Conservation (phyloP, 2,329 filamentous ascomycete genomes). For the Penicillium sp. region DNA sequence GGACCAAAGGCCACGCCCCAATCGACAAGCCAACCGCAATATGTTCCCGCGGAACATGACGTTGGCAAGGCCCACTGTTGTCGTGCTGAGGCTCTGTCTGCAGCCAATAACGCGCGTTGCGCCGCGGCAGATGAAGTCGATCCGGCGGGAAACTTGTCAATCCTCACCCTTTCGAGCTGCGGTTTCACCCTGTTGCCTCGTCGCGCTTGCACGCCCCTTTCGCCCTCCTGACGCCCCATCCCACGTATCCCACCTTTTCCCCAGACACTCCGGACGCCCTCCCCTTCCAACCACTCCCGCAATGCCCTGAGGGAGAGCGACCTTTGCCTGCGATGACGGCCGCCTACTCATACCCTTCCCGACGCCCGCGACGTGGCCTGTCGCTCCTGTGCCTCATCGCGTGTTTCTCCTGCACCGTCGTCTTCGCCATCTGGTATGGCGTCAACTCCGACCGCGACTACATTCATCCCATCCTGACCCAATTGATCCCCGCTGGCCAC, state of each 20-base stretch:
- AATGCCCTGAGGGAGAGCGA: too few species aligned
- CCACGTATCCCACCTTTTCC: constrained; percentile 1
- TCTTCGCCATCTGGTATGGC: constrained; percentile 32
- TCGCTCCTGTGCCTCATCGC: constrained; percentile 21
- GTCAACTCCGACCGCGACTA: constrained; percentile 40
- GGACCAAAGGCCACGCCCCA: too few species aligned
- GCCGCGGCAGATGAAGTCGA: neutral
- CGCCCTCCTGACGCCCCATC: constrained; percentile 1
- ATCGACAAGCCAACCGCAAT: too few species aligned
- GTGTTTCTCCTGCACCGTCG: constrained; percentile 18
- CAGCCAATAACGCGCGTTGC: too few species aligned
- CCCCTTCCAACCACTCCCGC: too few species aligned
- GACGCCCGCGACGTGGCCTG: constrained; percentile 25
- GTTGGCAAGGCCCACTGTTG: constrained; percentile 1
- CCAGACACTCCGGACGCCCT: too few species aligned
- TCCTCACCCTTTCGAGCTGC: constrained; percentile 2
- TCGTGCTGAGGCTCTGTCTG: constrained; percentile 4
- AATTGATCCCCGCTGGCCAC: constrained; percentile 41
- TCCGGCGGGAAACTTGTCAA: constrained; percentile 2
- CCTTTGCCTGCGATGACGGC: too few species aligned
- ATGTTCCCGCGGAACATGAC: constrained; percentile 2
- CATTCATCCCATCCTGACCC: constrained; percentile 37
- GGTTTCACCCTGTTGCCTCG: constrained; percentile 2
- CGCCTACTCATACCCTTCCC: constrained; percentile 16
- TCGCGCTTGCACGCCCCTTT: constrained; percentile 2